Evolutionary conservation across 352 stramenopile genomes (phyloP).

Genomic region (Phytophthora nicotianae): DNA sequence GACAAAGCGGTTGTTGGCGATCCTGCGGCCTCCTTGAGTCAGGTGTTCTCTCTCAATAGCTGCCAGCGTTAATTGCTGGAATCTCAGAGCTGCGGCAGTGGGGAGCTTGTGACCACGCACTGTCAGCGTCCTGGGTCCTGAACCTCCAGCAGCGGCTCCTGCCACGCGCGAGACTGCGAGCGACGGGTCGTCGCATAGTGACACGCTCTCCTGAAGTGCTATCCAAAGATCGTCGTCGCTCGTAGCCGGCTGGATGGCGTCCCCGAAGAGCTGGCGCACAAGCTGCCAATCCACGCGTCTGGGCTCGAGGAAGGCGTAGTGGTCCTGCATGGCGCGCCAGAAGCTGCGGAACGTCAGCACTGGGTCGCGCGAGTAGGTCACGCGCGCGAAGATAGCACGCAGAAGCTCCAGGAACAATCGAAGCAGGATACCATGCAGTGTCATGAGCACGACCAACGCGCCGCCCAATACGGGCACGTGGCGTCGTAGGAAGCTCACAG

Average conservation of each 20-base stretch:
- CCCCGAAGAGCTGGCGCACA: slow-evolving; percentile 75
- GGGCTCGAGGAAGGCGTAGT: slow-evolving; percentile 65
- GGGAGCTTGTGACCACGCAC: slow-evolving; percentile 42
- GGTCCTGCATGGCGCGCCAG: slow-evolving; percentile 70
- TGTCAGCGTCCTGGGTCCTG: slow-evolving; percentile 29
- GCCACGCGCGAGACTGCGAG: slow-evolving; percentile 50
- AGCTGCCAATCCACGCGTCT: slow-evolving; percentile 66
- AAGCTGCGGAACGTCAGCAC: slow-evolving; percentile 76
- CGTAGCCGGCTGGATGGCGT: slow-evolving; percentile 57
- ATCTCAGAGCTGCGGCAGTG: slow-evolving; percentile 33
- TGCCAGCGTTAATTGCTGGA: slow-evolving; percentile 45
- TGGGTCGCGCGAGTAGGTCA: slow-evolving; percentile 71
- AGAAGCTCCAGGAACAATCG: slow-evolving; percentile 69
- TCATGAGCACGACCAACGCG: slow-evolving; percentile 80
- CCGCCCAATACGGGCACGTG: slow-evolving; percentile 78
- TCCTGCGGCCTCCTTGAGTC: slow-evolving; percentile 50
- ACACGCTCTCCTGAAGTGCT: slow-evolving; percentile 74
- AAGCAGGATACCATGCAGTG: slow-evolving; percentile 73
- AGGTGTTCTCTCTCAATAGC: slow-evolving; percentile 63
- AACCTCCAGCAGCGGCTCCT: slow-evolving; percentile 2
- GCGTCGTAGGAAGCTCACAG: slow-evolving; percentile 73
- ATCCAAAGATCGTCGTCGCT: slow-evolving; percentile 86
- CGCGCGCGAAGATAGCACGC: slow-evolving; percentile 67
- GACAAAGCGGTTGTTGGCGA: slow-evolving; percentile 71
- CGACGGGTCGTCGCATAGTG: slow-evolving; percentile 70